Evolutionary conservation across 108 stramenopile species (phyloP).

Genomic region (Asterionellopsis glacialis): DNA sequence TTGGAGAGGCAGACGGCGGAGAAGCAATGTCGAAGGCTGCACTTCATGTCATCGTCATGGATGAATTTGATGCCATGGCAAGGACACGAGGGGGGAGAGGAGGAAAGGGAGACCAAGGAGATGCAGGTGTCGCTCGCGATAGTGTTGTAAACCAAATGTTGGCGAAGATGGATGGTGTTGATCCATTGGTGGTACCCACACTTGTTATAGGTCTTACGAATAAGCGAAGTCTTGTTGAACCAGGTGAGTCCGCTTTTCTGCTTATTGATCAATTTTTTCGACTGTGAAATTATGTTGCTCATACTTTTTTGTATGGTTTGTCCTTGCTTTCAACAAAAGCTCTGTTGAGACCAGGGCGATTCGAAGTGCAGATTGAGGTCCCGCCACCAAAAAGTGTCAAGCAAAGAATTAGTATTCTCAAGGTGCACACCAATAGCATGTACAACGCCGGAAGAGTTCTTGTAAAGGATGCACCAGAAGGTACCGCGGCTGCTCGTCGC

Average conservation of each 20-base stretch:
- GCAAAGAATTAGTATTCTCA: conserved; percentile 70
- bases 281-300: no score
- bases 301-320: not conserved
- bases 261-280: no score
- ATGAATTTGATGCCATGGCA: conserved; percentile 94
- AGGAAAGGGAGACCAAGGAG: conserved; percentile 76
- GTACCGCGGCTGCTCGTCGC: conserved; percentile 19
- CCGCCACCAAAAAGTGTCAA: conserved; percentile 68
- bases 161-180: conserved; percentile 94
- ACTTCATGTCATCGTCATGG: conserved; percentile 82
- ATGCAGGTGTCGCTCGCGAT: conserved; percentile 91
- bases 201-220: conserved; percentile 93
- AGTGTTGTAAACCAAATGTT: conserved; percentile 90
- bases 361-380: conserved; percentile 85
- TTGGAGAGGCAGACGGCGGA: conserved; percentile 51
- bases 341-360: conserved; percentile 75
- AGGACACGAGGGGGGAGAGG: conserved; percentile 64
- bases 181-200: conserved; percentile 78
- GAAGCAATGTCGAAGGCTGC: conserved; percentile 38
- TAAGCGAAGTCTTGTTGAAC: conserved; percentile 82
- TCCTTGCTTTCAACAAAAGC: conserved; percentile 20
- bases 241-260: conserved; percentile 1
- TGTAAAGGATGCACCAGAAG: conserved; percentile 62
- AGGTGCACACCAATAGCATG: conserved; percentile 75
- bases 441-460: conserved; percentile 64